Evolutionary conservation across 148 eudicot species (phyloP).

Genomic region (Linanthus parryae): DNA sequence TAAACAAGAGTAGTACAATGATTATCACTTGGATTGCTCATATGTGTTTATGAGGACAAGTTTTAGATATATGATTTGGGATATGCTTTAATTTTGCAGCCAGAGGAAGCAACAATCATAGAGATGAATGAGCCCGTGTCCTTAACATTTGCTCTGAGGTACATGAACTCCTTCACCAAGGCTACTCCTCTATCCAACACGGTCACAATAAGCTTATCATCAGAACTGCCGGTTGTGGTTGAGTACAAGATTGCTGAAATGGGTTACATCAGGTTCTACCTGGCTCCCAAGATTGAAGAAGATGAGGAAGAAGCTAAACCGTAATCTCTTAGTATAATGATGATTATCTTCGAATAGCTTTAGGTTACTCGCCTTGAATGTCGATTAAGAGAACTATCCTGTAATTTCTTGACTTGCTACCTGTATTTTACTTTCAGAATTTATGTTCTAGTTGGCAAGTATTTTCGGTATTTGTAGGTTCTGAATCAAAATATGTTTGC

Average conservation of each 20-base stretch:
- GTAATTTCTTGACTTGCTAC: no score
- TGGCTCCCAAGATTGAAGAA: slow-evolving; percentile 94
- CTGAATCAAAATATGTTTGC: no score
- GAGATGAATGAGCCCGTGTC: slow-evolving; percentile 94
- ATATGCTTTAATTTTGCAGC: slow-evolving; percentile 42
- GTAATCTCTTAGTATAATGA: no score
- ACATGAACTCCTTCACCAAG: slow-evolving; percentile 89
- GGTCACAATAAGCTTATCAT: slow-evolving; percentile 80
- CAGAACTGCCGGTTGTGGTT: slow-evolving; percentile 83
- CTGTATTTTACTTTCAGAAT: no score
- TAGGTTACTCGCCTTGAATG: no score
- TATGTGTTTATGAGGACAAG: no score
- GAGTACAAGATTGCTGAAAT: slow-evolving; percentile 96
- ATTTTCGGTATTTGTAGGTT: no score
- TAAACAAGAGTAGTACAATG: no score
- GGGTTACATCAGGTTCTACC: slow-evolving; percentile 84
- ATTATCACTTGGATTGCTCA: not conserved
- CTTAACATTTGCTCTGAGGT: slow-evolving; percentile 78
- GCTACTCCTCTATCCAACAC: slow-evolving; percentile 76
- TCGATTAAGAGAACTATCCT: no score
- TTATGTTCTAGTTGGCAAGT: no score
- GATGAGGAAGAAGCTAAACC: slow-evolving; percentile 61
- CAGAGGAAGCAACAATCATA: slow-evolving; percentile 77
- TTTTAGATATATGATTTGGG: not conserved
- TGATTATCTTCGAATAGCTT: no score